Evolutionary conservation across 1,139 yeast genomes (phyloP).

Genomic region (Candida sanyaensis): DNA sequence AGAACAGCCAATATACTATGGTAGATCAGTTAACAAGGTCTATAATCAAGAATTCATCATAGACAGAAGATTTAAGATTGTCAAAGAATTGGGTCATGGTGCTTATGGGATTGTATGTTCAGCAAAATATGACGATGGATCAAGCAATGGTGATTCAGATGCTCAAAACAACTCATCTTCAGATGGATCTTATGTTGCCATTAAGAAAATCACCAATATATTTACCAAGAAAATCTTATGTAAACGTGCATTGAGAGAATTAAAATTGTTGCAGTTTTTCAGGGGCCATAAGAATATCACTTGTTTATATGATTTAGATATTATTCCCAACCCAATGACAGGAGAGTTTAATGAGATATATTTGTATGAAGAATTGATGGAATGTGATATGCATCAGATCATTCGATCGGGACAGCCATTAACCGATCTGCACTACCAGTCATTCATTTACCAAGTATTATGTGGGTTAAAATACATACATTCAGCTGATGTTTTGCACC

Average conservation of each 20-base stretch:
- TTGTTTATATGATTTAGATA: conserved; percentile 89
- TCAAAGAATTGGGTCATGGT: conserved; percentile 93
- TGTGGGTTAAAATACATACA: conserved; percentile 90
- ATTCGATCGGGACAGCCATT: conserved; percentile 91
- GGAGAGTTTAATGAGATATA: conserved; percentile 88
- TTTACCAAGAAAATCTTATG: conserved; percentile 86
- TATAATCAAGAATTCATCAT: conserved; percentile 89
- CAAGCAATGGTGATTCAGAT: conserved; percentile 6
- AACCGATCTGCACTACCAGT: conserved; percentile 93
- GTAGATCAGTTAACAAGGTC: conserved; percentile 54
- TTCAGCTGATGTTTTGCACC: conserved; percentile 91
- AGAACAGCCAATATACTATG: conserved; percentile 22
- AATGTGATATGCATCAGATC: conserved; percentile 97
- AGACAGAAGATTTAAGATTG: conserved; percentile 79
- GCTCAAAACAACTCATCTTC: conserved; percentile 11
- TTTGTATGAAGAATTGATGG: conserved; percentile 93
- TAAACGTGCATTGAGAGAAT: conserved; percentile 85
- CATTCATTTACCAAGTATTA: conserved; percentile 86
- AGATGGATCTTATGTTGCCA: conserved; percentile 65
- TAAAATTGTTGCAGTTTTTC: conserved; percentile 85
- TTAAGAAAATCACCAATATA: conserved; percentile 90
- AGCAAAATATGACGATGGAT: conserved; percentile 82
- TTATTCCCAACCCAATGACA: conserved; percentile 69
- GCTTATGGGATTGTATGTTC: conserved; percentile 97
- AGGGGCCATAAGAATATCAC: conserved; percentile 93